These are phyloP conservation scores for Podospora sp. DNA, from an alignment of 495 filamentous ascomycete species.

Conservation along the genomic window DNA sequence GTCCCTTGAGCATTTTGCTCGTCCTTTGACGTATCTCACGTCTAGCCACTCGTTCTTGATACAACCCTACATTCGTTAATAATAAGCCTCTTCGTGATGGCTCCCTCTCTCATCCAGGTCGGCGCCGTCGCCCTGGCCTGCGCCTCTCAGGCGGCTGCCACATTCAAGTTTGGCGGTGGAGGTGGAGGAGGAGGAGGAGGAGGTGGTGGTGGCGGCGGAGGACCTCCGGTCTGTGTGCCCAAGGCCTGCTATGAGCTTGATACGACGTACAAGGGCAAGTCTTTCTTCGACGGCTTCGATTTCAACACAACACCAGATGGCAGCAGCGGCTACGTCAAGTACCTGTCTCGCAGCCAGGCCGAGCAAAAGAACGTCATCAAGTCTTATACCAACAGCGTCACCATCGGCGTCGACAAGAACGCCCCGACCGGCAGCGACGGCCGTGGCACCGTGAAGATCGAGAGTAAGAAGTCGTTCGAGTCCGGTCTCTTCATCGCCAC, in stretches of 20 bases:
- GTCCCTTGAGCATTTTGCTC: constrained; percentile 39
- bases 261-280: constrained; percentile 48
- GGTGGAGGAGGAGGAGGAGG: background rate
- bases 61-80: constrained; percentile 30
- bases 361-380: constrained; percentile 55
- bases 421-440: constrained; percentile 41
- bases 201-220: too few species aligned
- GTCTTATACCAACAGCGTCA: constrained; percentile 47
- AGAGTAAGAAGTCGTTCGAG: constrained; percentile 65
- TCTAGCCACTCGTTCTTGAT: constrained; percentile 45
- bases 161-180: constrained; percentile 2
- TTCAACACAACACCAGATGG: constrained; percentile 45
- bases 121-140: constrained; percentile 41
- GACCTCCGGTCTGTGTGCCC: background rate
- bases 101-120: constrained; percentile 45
- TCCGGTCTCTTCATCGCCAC: constrained; percentile 72
- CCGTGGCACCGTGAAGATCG: constrained; percentile 68
- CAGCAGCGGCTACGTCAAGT: constrained; percentile 60
- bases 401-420: constrained; percentile 50
- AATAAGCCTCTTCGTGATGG: constrained; percentile 38
- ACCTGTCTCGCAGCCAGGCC: constrained; percentile 56
- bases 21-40: constrained; percentile 51
- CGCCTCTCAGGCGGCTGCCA: constrained; percentile 35
- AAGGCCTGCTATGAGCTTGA: constrained; percentile 40
- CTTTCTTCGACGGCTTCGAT: constrained; percentile 56